Conservation (phyloP, 2,329 filamentous ascomycete genomes). For the Biscogniauxia mediterranea region DNA sequence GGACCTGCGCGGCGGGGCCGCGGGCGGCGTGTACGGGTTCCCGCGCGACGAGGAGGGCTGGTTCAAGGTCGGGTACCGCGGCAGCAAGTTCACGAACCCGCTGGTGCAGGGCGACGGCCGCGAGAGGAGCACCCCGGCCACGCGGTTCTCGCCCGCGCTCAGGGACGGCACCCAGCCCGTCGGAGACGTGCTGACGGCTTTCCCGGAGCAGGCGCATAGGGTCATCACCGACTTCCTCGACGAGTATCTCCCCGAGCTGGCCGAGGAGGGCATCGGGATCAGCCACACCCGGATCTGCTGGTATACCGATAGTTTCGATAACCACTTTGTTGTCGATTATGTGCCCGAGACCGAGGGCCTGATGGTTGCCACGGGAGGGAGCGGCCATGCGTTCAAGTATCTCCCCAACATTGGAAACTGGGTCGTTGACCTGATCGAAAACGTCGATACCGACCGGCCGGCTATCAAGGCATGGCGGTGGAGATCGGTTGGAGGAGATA, state of each 20-base stretch:
- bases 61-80: conserved; percentile 48
- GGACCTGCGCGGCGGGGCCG: conserved; percentile 23
- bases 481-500: conserved; percentile 8
- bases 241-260: conserved; percentile 42
- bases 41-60: conserved; percentile 38
- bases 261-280: conserved; percentile 32
- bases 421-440: conserved; percentile 51
- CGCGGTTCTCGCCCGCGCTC: conserved; percentile 31
- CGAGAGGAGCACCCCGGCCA: conserved; percentile 40
- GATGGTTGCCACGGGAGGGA: conserved; percentile 59
- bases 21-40: conserved; percentile 40
- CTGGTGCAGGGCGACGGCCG: conserved; percentile 34
- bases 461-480: conserved; percentile 23
- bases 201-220: conserved; percentile 30
- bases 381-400: conserved; percentile 62
- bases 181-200: conserved; percentile 19
- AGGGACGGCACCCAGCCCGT: conserved; percentile 9
- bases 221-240: conserved; percentile 35
- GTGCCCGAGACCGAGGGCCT: conserved; percentile 34
- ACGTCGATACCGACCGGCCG: conserved; percentile 31
- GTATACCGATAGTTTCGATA: conserved; percentile 56
- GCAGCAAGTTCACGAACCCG: conserved; percentile 49
- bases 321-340: conserved; percentile 51
- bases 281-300: conserved; percentile 45
- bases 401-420: conserved; percentile 55